Base-by-base conservation (phyloP, 1,139 yeast genomes). In the Blastobotrys capitulatus region DNA sequence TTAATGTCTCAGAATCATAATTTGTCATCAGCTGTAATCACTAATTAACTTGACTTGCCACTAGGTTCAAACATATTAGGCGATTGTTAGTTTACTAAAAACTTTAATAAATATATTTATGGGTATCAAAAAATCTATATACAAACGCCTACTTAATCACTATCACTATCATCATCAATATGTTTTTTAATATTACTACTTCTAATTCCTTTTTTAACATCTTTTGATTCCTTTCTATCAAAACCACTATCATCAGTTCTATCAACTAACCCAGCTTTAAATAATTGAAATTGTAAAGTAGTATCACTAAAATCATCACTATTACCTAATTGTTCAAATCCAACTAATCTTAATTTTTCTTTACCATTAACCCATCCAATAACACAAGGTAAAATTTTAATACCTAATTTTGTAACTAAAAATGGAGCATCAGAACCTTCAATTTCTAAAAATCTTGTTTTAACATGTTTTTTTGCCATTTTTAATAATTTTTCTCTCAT, bases 361-460 rank as follows among this genome's bases (percentile, higher is more conserved):
- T 72, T 66, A 1, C 90, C 90, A 29, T 75, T 69, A 32, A 68
- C 68, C 60, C 82, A 86, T n/a, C 80, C 73, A 1, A 83, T 67
- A 6, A 86, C 81, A 58, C 82, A 83, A 0, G 96, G 96, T 9
- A 87, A 71, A 6, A 83, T 82, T 59, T 83, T 79, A 45, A 87
- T 72, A 1, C 72, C 69, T 43, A 87, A 72, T 59, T 79, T 81
- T 1, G 79, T 68, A 3, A 81, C 87, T 46, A 87, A 68, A 60
- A 87, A 87, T 2, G 95, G 89, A 0, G 90, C 85, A 26, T 76
- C 68, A 40, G 73, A 76, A 0, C 86, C 95, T 51, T 75, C 71
- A n/a, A 85, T 75, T 46, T 76, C 72, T 26, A 80, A 66, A 50
- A 85, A 78, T 53, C 73, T 73, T 1, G 86, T 71, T 1, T 71